Evolutionary conservation across 2,329 filamentous ascomycete species (phyloP).

Genomic region (Fusarium sp.): DNA sequence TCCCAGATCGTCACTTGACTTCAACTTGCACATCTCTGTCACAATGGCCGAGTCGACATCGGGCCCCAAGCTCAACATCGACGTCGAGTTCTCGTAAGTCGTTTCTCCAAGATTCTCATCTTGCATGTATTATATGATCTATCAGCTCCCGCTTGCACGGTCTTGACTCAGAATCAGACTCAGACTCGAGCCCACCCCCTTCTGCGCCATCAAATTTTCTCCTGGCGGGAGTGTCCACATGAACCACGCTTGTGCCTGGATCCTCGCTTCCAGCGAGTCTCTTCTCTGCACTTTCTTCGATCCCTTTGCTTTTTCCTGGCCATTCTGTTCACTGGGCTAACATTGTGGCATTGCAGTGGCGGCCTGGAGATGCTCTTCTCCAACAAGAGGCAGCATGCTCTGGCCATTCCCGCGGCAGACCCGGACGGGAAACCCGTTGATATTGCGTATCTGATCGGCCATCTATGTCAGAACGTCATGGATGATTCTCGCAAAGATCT

Average conservation of each 20-base stretch:
- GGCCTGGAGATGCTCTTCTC: constrained; percentile 95
- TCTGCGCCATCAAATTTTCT: constrained; percentile 11
- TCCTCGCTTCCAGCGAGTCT: constrained; percentile 5
- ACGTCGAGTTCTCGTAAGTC: constrained; percentile 75
- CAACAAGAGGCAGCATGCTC: constrained; percentile 77
- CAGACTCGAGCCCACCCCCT: constrained; percentile 14
- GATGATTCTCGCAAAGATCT: constrained; percentile 86
- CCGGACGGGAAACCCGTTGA: constrained; percentile 70
- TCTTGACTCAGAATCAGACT: constrained; percentile 2
- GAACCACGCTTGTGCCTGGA: constrained; percentile 34
- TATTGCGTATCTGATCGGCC: constrained; percentile 78
- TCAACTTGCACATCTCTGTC: constrained; percentile 7
- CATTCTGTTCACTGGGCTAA: constrained; percentile 28
- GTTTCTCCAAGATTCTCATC: constrained; percentile 23
- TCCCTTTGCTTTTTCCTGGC: constrained; percentile 15
- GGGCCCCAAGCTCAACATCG: constrained; percentile 62
- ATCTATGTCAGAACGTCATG: constrained; percentile 86
- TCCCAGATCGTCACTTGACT: constrained; percentile 4
- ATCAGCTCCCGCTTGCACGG: constrained; percentile 32
- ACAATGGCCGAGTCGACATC: constrained; percentile 30
- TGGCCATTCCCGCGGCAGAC: constrained; percentile 74
- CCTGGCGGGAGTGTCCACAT: constrained; percentile 15
- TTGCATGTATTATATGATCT: constrained; percentile 40
- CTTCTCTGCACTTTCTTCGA: constrained; percentile 10
- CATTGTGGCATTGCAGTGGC: constrained; percentile 65